A percentile compares a stretch with the other conserved stretches of the same genome.
Conservation (phyloP, 1,139 yeast genomes). For the Oligophagozyma castellii region DNA sequence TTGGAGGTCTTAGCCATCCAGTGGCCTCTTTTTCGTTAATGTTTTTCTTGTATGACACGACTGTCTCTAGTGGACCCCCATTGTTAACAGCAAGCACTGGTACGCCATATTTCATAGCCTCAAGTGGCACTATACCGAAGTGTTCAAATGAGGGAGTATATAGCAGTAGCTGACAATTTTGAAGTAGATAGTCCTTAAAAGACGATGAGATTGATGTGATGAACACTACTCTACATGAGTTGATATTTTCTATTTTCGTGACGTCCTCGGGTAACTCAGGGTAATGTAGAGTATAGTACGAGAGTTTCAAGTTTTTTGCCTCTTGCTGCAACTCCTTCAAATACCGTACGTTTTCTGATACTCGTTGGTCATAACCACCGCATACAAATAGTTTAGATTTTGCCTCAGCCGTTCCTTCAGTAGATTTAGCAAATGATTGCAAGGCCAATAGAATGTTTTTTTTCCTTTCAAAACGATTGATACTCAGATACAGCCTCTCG, state of each 20-base stretch:
- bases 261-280: slow-evolving; percentile 23
- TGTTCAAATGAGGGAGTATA: slow-evolving; percentile 92
- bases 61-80: slow-evolving; percentile 90
- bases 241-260: slow-evolving; percentile 4
- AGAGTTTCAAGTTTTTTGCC: slow-evolving; percentile 34
- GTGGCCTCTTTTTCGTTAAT: slow-evolving; percentile 40
- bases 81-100: slow-evolving; percentile 78
- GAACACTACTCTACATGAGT: slow-evolving; percentile 42
- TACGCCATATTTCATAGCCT: slow-evolving; percentile 73
- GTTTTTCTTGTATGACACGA: slow-evolving; percentile 30
- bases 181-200: slow-evolving; percentile 51
- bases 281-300: slow-evolving; percentile 34
- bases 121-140: slow-evolving; percentile 95
- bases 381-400: slow-evolving; percentile 47
- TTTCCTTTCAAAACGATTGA: slow-evolving; percentile 80
- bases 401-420: slow-evolving; percentile 11
- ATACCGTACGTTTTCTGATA: slow-evolving; percentile 63
- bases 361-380: slow-evolving; percentile 85
- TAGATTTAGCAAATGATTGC: slow-evolving; percentile 37
- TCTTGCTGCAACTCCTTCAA: slow-evolving; percentile 43
- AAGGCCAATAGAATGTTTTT: slow-evolving; percentile 75
- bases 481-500: slow-evolving; percentile 44
- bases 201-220: slow-evolving; percentile 64
- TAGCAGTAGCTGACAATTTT: slow-evolving; percentile 44
- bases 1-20: slow-evolving; percentile 59